Evolutionary conservation across 306 rosid genomes (phyloP), one percentile per base, ranked within the genome.

Genomic region (Vigna radiata): DNA sequence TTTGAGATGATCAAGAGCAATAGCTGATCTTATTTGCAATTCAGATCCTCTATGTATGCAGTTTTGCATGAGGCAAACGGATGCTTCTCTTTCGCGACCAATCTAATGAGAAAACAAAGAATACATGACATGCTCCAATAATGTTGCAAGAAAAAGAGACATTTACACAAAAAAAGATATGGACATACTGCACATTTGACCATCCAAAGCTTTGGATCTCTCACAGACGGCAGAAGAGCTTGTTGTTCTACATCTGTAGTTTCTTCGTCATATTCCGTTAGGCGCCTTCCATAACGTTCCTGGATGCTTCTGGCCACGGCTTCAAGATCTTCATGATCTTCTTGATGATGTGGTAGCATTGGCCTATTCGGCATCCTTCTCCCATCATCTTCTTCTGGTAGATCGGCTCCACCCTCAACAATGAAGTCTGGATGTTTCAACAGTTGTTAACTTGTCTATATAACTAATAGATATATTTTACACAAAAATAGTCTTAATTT

Each of bases 141-240:
- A 54, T 54, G 6, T 29, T 27, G 55, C 44, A 21, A 39, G 46
- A 55, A 23, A 23, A 21, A 72, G 19, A 29, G 39, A 62, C 66
- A 58, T 50, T 31, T 66, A 54, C 23, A 41, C 21, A 23, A 55
- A 15, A 58, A 27, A 27, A 41, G 60, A 49, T 70, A 74, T 78
- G 56, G 82, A 53, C 97, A 75, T 96, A 93, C 99, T 88, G 91
- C 91, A 79, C 99, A 96, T 83, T 93, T 96, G 75, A 96, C 94
- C 99, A 96, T 93, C 99, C 99, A 96, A 85, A 96, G 81, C 85
- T 96, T 96, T 53, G 99, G 98, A 83, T 96, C 99, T 83, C 97
- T 89, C 59, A 96, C 97, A 76, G 99, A 96, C 49, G 99, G 99
- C 80, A 93, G 83, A 52, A 93, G 93, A 29, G 98, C 98, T 64